Evolutionary conservation across 2,329 filamentous ascomycete genomes (phyloP).

Genomic region (Hypoxylon sp.): DNA sequence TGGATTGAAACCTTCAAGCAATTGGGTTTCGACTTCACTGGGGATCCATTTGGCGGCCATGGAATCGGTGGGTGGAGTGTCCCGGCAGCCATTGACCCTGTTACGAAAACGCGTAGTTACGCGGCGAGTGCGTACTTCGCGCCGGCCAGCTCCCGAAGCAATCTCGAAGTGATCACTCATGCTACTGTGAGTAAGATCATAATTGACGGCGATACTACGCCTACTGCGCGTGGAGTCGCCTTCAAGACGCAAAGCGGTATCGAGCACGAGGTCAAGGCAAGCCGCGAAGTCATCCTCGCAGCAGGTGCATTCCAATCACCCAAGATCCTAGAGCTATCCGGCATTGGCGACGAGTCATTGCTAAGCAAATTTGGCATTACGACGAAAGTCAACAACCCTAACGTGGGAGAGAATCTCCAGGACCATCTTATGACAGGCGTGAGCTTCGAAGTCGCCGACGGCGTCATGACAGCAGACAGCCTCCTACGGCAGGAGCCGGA

Average conservation of each 20-base stretch:
- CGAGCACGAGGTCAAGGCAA: neutral
- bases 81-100: neutral
- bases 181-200: neutral
- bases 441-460: conserved; percentile 35
- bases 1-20: conserved; percentile 36
- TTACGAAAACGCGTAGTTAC: conserved; percentile 30
- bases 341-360: conserved; percentile 53
- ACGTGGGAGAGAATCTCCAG: conserved; percentile 55
- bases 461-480: conserved; percentile 35
- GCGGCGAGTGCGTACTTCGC: conserved; percentile 43
- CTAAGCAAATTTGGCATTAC: conserved; percentile 51
- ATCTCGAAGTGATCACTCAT: conserved; percentile 1
- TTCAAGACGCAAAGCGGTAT: neutral
- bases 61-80: neutral
- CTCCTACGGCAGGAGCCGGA: conserved; percentile 31
- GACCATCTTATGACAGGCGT: conserved; percentile 54
- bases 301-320: conserved; percentile 56
- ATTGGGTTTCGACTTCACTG: conserved; percentile 19
- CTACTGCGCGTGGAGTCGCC: neutral
- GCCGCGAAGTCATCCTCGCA: conserved; percentile 51
- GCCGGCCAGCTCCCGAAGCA: conserved; percentile 20
- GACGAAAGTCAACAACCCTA: conserved; percentile 50
- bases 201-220: neutral
- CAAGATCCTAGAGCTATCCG: conserved; percentile 56
- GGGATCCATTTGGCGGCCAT: neutral